Base-by-base conservation (phyloP, 1,139 yeast species). In the Meyerozyma carpophila region DNA sequence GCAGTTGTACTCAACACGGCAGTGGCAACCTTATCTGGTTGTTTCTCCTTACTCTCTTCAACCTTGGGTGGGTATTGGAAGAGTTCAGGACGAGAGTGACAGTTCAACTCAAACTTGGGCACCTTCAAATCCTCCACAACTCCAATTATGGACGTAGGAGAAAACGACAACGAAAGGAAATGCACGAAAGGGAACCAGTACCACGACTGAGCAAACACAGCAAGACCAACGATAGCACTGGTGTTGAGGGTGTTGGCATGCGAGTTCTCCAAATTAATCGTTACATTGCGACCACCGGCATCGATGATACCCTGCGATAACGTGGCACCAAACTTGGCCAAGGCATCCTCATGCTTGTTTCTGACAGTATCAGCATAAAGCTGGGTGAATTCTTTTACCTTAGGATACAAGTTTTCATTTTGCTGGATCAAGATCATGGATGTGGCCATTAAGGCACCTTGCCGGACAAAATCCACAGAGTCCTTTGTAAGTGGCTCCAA, bases 231-330 rank as follows among this genome's bases (percentile, higher is more conserved):
- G 54, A 94, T 84, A 0, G 97, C 94, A 59, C 86, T 86, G 63
- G 84, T 82, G 63, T 93, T 93, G 52, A 93, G 77, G 13, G 96
- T 90, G 48, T 90, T 95, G 32, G 96, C 89, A 53, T 89, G 93
- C n/a, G 82, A 59, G 61, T 93, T 88, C 64, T 93, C 98, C 45
- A 93, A 73, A 54, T 86, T 86, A 51, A 93, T 90, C 1, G 98
- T 91, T n/a, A 88, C 95, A 58, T 94, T 93, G 62, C 98, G 82
- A 18, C 99, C 99, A 67, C 98, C 98, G 11, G 98, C 98, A 68
- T 93, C 98, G 62, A 94, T 84, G 53, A 93, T 93, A 64, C 99
- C 98, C 69, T 91, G 98, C 10, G 97, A 93, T 44, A 94, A 72
- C 16, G 97, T 89, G 34, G 98, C 98, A 61, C 99, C 99, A 65